Conservation (phyloP, 2,329 filamentous ascomycete species). For the Aspergillus carbonarius region DNA sequence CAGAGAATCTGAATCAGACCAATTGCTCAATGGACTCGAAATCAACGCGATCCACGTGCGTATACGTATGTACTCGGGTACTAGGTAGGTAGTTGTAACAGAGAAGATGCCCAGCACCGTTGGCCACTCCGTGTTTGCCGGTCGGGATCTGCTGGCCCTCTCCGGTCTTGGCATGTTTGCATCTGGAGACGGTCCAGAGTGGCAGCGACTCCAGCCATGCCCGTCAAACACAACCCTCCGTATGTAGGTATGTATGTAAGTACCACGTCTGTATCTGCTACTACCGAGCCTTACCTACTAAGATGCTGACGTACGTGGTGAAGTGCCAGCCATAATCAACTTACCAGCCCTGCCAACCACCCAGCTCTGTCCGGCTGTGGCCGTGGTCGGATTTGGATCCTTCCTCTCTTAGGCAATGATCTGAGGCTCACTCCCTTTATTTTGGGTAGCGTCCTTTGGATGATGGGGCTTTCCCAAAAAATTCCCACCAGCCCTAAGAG, state of each 20-base stretch:
- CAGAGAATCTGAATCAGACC: background rate
- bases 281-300: background rate
- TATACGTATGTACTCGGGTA: background rate
- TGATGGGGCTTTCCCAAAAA: background rate
- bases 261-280: too few relatives aligned
- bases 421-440: background rate
- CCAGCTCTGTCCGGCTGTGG: background rate
- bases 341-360: background rate
- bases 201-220: background rate
- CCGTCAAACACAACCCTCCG: too few relatives aligned
- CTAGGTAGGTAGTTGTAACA: background rate
- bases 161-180: conserved; percentile 26
- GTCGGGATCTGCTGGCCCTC: conserved; percentile 1
- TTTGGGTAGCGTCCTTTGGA: background rate
- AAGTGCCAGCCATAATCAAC: background rate
- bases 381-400: background rate
- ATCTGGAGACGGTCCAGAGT: conserved; percentile 11
- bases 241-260: too few relatives aligned
- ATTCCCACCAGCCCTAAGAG: background rate
- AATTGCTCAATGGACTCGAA: background rate
- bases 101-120: background rate
- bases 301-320: background rate
- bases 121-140: background rate
- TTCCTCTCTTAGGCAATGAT: conserved; percentile 3
- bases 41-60: background rate